Percentiles rank a stretch among this genome's conserved stretches.
These are phyloP conservation scores for Cystobasidium ongulense DNA, from an alignment of 768 basidiomycete species.

Conservation along the genomic window DNA sequence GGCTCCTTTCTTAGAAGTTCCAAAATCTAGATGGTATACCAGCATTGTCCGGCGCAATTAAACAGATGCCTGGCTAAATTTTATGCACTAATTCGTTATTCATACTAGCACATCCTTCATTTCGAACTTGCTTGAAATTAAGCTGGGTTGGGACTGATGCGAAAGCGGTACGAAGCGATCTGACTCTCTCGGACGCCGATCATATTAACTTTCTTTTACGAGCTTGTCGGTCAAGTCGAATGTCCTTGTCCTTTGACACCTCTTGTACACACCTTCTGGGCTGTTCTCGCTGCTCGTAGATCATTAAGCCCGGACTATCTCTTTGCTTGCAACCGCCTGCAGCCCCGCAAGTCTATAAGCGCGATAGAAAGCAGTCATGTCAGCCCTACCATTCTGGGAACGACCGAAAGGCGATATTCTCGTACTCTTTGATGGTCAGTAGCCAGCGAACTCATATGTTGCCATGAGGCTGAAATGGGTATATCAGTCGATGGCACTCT, in stretches of 20 bases:
- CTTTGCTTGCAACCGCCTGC: not conserved
- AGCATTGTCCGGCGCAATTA: not conserved
- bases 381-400: slow-evolving; percentile 21
- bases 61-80: not conserved
- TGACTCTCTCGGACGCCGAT: not conserved
- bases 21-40: not conserved
- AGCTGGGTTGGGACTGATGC: no score
- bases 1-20: not conserved
- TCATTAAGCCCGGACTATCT: not conserved
- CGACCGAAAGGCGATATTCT: slow-evolving; percentile 28
- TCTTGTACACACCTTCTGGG: no score
- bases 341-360: not conserved
- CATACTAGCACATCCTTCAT: no score
- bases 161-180: not conserved
- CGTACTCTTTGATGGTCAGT: slow-evolving; percentile 8
- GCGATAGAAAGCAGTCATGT: not conserved
- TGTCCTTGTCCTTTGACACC: no score
- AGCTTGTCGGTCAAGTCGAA: no score
- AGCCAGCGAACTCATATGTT: not conserved
- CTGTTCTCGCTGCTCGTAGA: no score
- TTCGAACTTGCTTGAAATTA: no score
- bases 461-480: not conserved
- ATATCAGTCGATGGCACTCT: slow-evolving; percentile 49
- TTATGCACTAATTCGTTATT: not conserved
- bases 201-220: no score